Conservation (phyloP, 1,139 yeast species). For the Saccharomyces hybrid region DNA sequence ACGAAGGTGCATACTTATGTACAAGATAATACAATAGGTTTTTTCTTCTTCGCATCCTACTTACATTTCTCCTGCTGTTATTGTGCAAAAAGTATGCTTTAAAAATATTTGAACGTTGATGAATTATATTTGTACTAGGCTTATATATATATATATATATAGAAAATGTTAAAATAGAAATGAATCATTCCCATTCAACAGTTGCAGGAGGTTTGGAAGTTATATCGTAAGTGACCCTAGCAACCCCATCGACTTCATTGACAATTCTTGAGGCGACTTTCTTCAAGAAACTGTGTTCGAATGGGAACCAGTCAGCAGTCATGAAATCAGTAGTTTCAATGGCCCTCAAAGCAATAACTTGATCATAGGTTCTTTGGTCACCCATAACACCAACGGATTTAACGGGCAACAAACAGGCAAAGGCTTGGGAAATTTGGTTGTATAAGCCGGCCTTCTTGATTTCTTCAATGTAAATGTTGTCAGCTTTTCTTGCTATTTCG, state of each 20-base stretch:
- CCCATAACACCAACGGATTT: slow-evolving; percentile 99
- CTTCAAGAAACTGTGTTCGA: slow-evolving; percentile 89
- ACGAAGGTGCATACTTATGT: background rate
- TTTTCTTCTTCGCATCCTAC: background rate
- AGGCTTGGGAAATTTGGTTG: slow-evolving; percentile 91
- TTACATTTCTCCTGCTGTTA: background rate
- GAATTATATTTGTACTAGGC: background rate
- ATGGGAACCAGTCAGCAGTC: slow-evolving; percentile 99
- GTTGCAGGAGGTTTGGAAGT: slow-evolving; percentile 99
- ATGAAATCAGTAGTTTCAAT: slow-evolving; percentile 96
- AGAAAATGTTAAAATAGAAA: background rate
- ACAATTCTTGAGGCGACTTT: slow-evolving; percentile 92
- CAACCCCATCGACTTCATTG: slow-evolving; percentile 97
- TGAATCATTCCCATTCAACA: slow-evolving; percentile 89
- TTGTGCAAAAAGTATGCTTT: background rate
- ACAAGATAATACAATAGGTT: background rate
- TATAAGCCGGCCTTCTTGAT: slow-evolving; percentile 89
- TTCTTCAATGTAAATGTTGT: slow-evolving; percentile 90
- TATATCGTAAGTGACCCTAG: slow-evolving; percentile 97
- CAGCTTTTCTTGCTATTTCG: slow-evolving; percentile 96
- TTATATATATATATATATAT: no score
- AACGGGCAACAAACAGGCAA: slow-evolving; percentile 94
- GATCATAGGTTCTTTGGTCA: slow-evolving; percentile 98
- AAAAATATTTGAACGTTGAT: background rate
- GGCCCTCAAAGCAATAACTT: slow-evolving; percentile 97